A percentile compares a stretch with the other conserved stretches of the same genome.
phyloP scores from a whole-genome alignment of 2,329 filamentous ascomycete species.

The Penicillium nordicum region DNA sequence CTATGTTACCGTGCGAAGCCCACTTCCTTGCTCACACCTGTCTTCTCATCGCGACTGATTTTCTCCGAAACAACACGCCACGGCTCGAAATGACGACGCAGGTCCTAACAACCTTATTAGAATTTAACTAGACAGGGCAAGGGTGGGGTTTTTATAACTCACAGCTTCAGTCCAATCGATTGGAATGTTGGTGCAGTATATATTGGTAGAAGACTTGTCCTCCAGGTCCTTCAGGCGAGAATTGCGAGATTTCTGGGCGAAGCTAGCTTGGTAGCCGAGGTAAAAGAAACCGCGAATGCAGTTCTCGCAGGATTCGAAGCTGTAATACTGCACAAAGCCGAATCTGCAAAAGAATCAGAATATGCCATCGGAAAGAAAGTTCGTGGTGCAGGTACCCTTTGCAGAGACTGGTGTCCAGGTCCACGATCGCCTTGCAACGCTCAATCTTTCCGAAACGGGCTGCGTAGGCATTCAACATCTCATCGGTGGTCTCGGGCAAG shows the following conservation, averaged over 20 bases:
- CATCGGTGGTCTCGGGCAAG: constrained; percentile 90
- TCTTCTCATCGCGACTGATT: constrained; percentile 83
- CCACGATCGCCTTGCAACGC: constrained; percentile 98
- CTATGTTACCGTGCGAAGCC: constrained; percentile 80
- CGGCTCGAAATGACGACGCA: constrained; percentile 62
- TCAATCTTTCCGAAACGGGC: constrained; percentile 88
- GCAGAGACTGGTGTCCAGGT: constrained; percentile 86
- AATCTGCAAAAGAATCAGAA: constrained; percentile 60
- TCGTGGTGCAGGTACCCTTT: constrained; percentile 68
- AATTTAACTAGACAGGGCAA: constrained; percentile 14
- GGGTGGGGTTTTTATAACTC: constrained; percentile 35
- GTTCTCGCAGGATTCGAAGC: constrained; percentile 82
- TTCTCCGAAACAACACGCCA: constrained; percentile 81
- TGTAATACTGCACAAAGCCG: constrained; percentile 93
- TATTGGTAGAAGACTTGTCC: constrained; percentile 84
- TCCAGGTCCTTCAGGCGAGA: constrained; percentile 95
- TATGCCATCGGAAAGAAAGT: constrained; percentile 7
- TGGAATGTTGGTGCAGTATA: constrained; percentile 96
- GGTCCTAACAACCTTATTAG: constrained; percentile 63
- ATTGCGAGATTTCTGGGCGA: constrained; percentile 98
- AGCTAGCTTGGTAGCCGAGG: constrained; percentile 94
- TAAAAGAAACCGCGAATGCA: constrained; percentile 95
- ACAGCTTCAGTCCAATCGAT: constrained; percentile 89
- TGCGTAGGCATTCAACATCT: constrained; percentile 77
- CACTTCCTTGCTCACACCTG: constrained; percentile 89